Base-by-base conservation (phyloP, 176 grass and related monocot species). In the Cocos nucifera region DNA sequence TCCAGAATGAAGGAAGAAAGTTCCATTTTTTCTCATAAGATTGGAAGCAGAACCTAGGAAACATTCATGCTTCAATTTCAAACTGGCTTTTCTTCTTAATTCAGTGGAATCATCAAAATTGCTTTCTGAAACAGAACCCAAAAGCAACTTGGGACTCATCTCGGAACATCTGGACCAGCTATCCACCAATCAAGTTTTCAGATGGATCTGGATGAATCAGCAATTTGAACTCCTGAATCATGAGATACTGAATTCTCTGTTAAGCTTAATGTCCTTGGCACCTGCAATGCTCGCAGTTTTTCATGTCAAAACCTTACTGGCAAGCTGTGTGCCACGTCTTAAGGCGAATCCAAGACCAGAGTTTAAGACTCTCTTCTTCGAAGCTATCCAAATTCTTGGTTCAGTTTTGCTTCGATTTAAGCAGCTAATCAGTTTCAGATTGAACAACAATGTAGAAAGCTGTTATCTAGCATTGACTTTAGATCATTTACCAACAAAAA, bases 1-100 rank as follows among this genome's bases (percentile, higher is more conserved):
- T 60, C 69, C 58, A 17, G 53, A 68, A 67, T 84, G 69, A 69
- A 50, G 56, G 65, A n/a, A n/a, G 65, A 25, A 2, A 25, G 24
- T 25, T 25, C 24, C 24, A 25, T n/a, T 25, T 25, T 25, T 25
- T 25, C 24, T 25, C 24, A 25, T 25, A 3, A 3, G 3, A 2
- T 1, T 25, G 3, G 24, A 73, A n/a, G 67, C 54, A n/a, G 5
- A 22, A 73, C 57, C 58, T 55, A 10, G 27, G 23, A n/a, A 22
- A 54, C 24, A 73, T n/a, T 53, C 16, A 71, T 3, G 22, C 1
- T 20, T 21, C 62, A 12, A 50, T 17, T 35, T 54, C 10, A n/a
- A 20, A 32, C 29, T 32, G 29, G 29, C 29, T 32, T 32, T 32
- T 5, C 8, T 32, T 32, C 29, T 7, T 8, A 32, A 8, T 32